Evolutionary conservation across 2,329 filamentous ascomycete genomes (phyloP), one percentile per base, ranked within the genome.

Genomic region (Sporothrix brasiliensis): DNA sequence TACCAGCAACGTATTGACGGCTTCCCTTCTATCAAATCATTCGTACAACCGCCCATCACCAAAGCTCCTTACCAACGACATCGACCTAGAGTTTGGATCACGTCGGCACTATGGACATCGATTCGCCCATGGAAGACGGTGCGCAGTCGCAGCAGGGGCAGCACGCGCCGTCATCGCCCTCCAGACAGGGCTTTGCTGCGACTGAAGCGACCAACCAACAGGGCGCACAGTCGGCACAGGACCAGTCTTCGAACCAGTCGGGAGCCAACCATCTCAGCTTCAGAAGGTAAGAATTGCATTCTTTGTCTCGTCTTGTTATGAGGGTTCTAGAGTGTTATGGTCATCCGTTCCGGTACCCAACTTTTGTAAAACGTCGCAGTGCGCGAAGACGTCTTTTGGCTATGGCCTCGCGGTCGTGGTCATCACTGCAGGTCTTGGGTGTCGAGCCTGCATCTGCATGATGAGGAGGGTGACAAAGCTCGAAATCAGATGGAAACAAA

Each of bases 121-220:
- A 70, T 30, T 58, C 53, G 52, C 68, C 68, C 30, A 30, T 52
- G 27, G 53, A 67, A 39, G 71, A 87, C 75, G 72, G 86, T 81
- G 24, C 78, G 72, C 50, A 86, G 70, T 13, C 84, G 49, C 85
- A 39, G 60, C 44, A 63, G 24, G 34, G 10, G 30, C 11, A 41
- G 14, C 61, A 44, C 24, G 24, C 53, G 7, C 27, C 39, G 4
- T 27, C 60, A 16, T 30, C 52, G 27, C 39, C 53, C 30, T 27
- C 39, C 13, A n/a, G 16, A 4, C 14, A 52, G 5, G 54, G 13
- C 4, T 58, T 54, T n/a, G 21, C 24, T 24, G 61, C 61, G 21
- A 19, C 19, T 16, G 14, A 19, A 16, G 24, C 69, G 47, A 21
- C 44, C 6, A 34, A 44, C 13, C 21, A 66, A 11, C 69, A 60